Base-by-base conservation (phyloP, 306 rosid genomes). In the Elaeagnus macrophylla region DNA sequence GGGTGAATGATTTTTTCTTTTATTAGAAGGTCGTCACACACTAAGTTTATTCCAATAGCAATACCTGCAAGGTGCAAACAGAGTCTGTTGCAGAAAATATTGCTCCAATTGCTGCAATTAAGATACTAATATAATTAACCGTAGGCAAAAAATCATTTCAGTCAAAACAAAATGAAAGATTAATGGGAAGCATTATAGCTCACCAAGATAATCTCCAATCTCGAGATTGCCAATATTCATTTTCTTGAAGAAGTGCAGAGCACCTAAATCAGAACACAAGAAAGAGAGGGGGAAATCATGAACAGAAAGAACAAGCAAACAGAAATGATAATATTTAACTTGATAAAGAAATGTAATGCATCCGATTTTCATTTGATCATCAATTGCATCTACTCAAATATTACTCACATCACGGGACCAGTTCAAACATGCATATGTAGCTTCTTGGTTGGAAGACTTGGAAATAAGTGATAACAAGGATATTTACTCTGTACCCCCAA, bases 21-120 rank as follows among this genome's bases (percentile, higher is more conserved):
- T 17, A 8, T 38, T 35, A 13, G 15, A 17, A 11, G 37, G 7
- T 9, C 36, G 18, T 52, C 11, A 18, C 47, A 57, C 19, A 14
- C 16, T 2, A 25, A 61, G 36, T 42, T 61, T 39, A 32, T 37
- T 56, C 36, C 62, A 44, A 43, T 45, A 45, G 37, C 51, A 50
- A 13, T 73, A 88, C 95, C 95, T 88, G 97, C 72, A 88, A 78
- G 42, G 97, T 88, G 79, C 95, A 88, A 72, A 88, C 97, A 46
- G 97, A 88, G 72, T 88, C 97, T 56, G 97, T 88, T 16, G 95
- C 97, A 42, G 96, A 84, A 73, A 82, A 93, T 76, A 85, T 93
- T 55, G 89, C 96, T 59, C 99, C 99, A 66, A 93, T 69, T 51
- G 99, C 99, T 93, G 81, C 73, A 78, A 71, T 45, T 59, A 75